Evolutionary conservation across 106 monocot species (phyloP).

Genomic region (Iris macrosiphon): DNA sequence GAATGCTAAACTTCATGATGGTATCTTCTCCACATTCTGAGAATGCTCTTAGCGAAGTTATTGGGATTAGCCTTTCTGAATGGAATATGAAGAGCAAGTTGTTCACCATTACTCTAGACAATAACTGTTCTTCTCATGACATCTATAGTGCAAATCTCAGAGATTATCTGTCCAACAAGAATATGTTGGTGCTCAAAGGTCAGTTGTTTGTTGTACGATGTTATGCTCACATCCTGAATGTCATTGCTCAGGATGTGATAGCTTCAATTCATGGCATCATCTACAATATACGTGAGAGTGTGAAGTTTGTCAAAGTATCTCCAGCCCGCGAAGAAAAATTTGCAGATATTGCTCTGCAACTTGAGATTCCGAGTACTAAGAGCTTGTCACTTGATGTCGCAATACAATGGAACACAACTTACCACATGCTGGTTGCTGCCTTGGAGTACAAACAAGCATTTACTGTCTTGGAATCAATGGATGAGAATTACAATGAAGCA

Average conservation of each 20-base stretch:
- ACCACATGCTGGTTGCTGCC: slow-evolving; percentile 77
- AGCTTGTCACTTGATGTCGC: slow-evolving; percentile 63
- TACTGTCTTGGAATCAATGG: slow-evolving; percentile 63
- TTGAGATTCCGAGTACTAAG: slow-evolving; percentile 53
- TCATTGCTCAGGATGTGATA: slow-evolving; percentile 77
- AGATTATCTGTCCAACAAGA: slow-evolving; percentile 74
- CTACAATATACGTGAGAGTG: slow-evolving; percentile 85
- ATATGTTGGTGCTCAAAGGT: slow-evolving; percentile 72
- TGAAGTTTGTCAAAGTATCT: slow-evolving; percentile 91
- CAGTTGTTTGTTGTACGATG: slow-evolving; percentile 84
- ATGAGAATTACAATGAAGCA: slow-evolving; percentile 82
- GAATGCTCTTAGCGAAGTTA: slow-evolving; percentile 84
- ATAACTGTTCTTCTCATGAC: slow-evolving; percentile 80
- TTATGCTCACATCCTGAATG: slow-evolving; percentile 76
- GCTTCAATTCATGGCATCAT: slow-evolving; percentile 85
- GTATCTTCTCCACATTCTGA: slow-evolving; percentile 86
- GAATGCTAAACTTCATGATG: slow-evolving; percentile 90
- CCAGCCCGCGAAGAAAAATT: slow-evolving; percentile 67
- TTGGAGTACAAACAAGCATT: slow-evolving; percentile 80
- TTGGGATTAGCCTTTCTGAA: slow-evolving; percentile 64
- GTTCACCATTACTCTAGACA: slow-evolving; percentile 86
- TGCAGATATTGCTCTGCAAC: slow-evolving; percentile 65
- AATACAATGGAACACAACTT: slow-evolving; percentile 87
- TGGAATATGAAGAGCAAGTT: slow-evolving; percentile 79
- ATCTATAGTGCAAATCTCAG: slow-evolving; percentile 86